These are phyloP conservation scores for Batkoa obscura DNA, from an alignment of 371 early-diverging fungal genomes.

Conservation along the genomic window DNA sequence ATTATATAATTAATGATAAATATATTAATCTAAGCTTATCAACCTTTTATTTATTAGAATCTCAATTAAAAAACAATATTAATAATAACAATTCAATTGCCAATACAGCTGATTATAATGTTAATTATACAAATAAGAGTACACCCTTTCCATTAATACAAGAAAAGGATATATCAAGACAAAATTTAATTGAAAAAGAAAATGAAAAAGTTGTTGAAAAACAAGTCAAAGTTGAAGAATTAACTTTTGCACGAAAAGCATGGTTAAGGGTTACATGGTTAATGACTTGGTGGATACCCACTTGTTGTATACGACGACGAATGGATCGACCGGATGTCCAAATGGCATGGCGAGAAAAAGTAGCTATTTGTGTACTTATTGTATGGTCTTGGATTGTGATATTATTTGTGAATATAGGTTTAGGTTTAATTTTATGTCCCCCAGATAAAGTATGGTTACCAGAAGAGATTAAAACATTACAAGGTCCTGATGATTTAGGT, in stretches of 20 bases:
- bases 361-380: conserved; percentile 57
- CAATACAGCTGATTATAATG: neutral
- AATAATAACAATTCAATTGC: neutral
- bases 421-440: conserved; percentile 31
- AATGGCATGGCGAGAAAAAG: conserved; percentile 87
- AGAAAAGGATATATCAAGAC: neutral
- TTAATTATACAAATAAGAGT: no score
- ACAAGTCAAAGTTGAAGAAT: conserved; percentile 13
- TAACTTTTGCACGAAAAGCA: conserved; percentile 30
- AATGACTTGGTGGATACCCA: conserved; percentile 61
- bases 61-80: neutral
- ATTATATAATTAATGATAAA: no score
- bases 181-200: conserved; percentile 13
- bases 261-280: conserved; percentile 51
- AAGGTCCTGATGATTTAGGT: conserved; percentile 24
- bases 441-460: conserved; percentile 37
- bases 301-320: conserved; percentile 35
- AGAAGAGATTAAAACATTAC: conserved; percentile 22
- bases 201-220: conserved; percentile 12
- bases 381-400: conserved; percentile 25
- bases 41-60: no score
- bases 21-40: no score
- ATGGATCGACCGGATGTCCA: conserved; percentile 73
- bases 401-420: conserved; percentile 34
- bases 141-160: no score